A percentile compares a stretch with the other conserved stretches of the same genome.
phyloP scores from a whole-genome alignment of 306 rosid species.

The Citrullus amarus region DNA sequence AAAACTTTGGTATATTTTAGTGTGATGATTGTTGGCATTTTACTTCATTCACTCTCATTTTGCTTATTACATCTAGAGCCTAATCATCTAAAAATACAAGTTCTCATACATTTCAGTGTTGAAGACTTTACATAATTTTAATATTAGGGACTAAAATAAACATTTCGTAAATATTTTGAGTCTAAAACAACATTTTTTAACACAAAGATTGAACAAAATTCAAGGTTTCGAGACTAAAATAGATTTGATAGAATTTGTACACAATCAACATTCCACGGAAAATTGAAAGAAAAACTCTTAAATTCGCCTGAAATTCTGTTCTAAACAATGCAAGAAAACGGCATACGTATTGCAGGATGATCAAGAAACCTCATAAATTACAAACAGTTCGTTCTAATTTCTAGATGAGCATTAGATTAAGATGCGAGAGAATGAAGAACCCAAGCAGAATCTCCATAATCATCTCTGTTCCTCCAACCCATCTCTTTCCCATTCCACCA shows the following conservation, averaged over 20 bases:
- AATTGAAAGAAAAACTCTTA: not conserved
- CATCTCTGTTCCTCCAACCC: conserved; percentile 19
- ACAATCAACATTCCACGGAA: not conserved
- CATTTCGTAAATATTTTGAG: no score
- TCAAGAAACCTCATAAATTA: not conserved
- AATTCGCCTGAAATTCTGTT: not conserved
- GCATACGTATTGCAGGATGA: not conserved
- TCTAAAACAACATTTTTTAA: no score
- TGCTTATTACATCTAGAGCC: no score
- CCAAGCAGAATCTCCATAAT: conserved; percentile 23
- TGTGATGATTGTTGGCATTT: no score
- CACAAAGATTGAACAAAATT: no score
- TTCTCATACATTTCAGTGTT: no score
- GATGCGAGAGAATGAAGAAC: conserved; percentile 18
- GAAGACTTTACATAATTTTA: no score
- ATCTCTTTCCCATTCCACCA: conserved; percentile 31
- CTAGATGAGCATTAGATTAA: not conserved
- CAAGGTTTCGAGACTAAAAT: no score
- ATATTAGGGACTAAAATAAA: no score
- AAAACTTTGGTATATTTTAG: no score
- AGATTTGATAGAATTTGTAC: not conserved
- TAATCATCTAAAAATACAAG: no score
- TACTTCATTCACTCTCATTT: no score
- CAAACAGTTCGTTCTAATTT: not conserved
- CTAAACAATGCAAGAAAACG: not conserved